Base-by-base conservation (phyloP, 768 basidiomycete species). In the Lyophyllum semitale region DNA sequence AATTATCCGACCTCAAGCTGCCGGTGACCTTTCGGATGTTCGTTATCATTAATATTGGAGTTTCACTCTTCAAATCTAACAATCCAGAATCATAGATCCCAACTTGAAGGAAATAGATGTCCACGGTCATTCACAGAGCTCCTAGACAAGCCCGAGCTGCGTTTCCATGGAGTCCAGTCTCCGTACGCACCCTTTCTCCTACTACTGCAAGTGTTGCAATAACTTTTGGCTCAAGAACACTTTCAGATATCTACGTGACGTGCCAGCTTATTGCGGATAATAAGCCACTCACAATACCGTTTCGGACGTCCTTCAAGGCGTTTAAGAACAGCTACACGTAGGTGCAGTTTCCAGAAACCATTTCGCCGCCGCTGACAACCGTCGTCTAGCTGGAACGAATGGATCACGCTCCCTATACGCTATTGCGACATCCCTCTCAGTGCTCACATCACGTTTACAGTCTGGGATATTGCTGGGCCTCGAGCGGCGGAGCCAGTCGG, bases 391-490 rank as follows among this genome's bases (percentile, higher is more conserved):
- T 99, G 96, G 96, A 98, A 98, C 66, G 94, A 98, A 76, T 91
- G 89, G 84, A 85, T 99, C 37, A 87, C 89, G 0, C 74, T 98
- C 11, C 96, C 96, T 0, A 91, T 97, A 65, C 86, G 88, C 26
- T 97, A 96, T 61, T 93, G 94, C 58, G 95, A 97, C 66, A 77
- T 99, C n/a, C 93, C 94, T 0, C 71, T 93, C 45, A 89, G 77
- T 67, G 87, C 94, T 1, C 95, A 97, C 63, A 80, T 99, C 48
- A 89, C 91, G 0, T 90, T 98, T 64, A 98, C 97, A 0, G 88
- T 98, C 7, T 98, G 94, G 91, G 95, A 98, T 66, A 95, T 95
- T 55, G 89, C 86, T 33, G 90, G 91, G 0, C 88, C 93, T 22
- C 82, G 92, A 7, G 76, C 81, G 43, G 86, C 92, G 2, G 78